A percentile compares a stretch with the other conserved stretches of the same genome.
phyloP scores from a whole-genome alignment of 1,284 basidiomycete species.

The Papiliotrema flavescens region DNA sequence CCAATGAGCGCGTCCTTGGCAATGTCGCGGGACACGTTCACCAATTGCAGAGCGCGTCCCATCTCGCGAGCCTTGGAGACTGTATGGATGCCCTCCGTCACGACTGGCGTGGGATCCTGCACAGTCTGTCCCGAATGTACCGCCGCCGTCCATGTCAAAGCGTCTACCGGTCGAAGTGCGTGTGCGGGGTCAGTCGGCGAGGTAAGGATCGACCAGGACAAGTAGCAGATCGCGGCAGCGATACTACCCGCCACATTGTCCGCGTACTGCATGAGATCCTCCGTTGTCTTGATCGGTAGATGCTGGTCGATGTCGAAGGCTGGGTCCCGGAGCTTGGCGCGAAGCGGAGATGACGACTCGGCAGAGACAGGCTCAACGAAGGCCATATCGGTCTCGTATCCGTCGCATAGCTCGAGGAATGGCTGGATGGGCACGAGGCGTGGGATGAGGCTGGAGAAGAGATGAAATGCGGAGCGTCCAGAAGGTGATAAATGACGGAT shows the following conservation, averaged over 20 bases:
- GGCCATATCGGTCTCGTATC: constrained; percentile 46
- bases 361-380: constrained; percentile 18
- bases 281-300: constrained; percentile 44
- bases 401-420: constrained; percentile 49
- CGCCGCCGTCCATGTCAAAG: constrained; percentile 9
- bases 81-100: not conserved
- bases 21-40: constrained; percentile 49
- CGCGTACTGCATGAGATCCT: constrained; percentile 49
- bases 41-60: constrained; percentile 50
- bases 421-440: constrained; percentile 43
- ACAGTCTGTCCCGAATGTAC: not conserved
- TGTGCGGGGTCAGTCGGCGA: constrained; percentile 3
- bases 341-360: not conserved
- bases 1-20: constrained; percentile 45
- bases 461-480: constrained; percentile 40
- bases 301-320: constrained; percentile 16
- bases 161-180: constrained; percentile 15
- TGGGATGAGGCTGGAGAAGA: constrained; percentile 42
- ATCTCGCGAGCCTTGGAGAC: constrained; percentile 39
- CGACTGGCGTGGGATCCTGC: not conserved
- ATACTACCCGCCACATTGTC: constrained; percentile 50
- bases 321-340: not conserved
- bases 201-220: constrained; percentile 45
- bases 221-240: constrained; percentile 49
- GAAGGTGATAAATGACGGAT: constrained; percentile 20